Base-by-base conservation (phyloP, 768 basidiomycete species). In the Leucosporidium scottii region DNA sequence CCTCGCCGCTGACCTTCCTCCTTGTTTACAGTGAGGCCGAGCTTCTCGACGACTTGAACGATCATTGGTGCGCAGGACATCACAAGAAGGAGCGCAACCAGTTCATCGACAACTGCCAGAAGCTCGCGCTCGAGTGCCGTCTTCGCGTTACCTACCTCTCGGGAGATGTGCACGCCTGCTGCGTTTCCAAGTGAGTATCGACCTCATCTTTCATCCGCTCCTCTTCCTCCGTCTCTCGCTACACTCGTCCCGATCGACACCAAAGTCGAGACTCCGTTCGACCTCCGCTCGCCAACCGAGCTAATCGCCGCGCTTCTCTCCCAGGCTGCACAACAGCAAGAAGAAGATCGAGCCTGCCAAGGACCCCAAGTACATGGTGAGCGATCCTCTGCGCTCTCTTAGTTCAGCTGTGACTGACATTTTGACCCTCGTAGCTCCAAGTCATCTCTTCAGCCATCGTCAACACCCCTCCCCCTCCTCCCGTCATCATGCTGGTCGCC, bases 161-260 rank as follows among this genome's bases (percentile, higher is more conserved):
- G 0, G 96, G 96, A 5, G 93, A 99, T 77, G 94, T 97, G 20
- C 94, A 97, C 76, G 89, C 89, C 73, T 89, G 89, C 0, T 89
- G 90, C 1, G 89, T 92, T 0, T 89, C 88, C 3, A 76, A 74
- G 34, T 34, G 34, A 34, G 34, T 34, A 4, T 34, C 34, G 34
- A 34, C n/a, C n/a, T n/a, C n/a, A n/a, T 34, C 4, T 12, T 39
- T 25, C 34, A 5, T 34, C 34, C 34, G 13, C 8, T 17, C 13
- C 17, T 17, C n/a, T n/a, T n/a, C n/a, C n/a, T n/a, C n/a, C n/a
- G n/a, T n/a, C n/a, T n/a, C n/a, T n/a, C n/a, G n/a, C n/a, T n/a
- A n/a, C n/a, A n/a, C n/a, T n/a, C n/a, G n/a, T n/a, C n/a, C n/a
- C n/a, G n/a, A n/a, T n/a, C n/a, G n/a, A n/a, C n/a, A n/a, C n/a